phyloP scores from a whole-genome alignment of 441 rosid species.

The Mallotus japonicus region DNA sequence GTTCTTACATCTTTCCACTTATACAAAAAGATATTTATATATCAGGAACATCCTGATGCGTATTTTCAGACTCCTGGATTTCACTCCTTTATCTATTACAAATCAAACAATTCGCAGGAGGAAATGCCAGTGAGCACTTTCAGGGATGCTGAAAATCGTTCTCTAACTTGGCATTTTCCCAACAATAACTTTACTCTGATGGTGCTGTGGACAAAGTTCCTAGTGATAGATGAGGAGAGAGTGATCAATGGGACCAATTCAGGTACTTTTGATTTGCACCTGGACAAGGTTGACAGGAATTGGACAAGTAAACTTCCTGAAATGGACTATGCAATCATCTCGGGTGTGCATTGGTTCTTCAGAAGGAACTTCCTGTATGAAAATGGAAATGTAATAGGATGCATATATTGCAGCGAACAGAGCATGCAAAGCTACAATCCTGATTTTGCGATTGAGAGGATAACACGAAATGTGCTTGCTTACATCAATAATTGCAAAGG shows the following conservation, averaged over 20 bases:
- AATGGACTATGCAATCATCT: slow-evolving; percentile 57
- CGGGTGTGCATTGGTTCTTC: slow-evolving; percentile 79
- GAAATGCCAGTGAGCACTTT: slow-evolving; percentile 50
- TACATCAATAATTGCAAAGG: slow-evolving; percentile 40
- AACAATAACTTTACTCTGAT: slow-evolving; percentile 62
- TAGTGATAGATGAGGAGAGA: slow-evolving; percentile 51
- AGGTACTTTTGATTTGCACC: slow-evolving; percentile 45
- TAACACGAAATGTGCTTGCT: slow-evolving; percentile 39
- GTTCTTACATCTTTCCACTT: not conserved
- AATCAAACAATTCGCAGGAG: slow-evolving; percentile 41
- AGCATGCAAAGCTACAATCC: slow-evolving; percentile 40
- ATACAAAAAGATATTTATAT: too few relatives aligned
- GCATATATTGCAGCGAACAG: slow-evolving; percentile 55
- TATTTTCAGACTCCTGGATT: too few relatives aligned
- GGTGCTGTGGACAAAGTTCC: slow-evolving; percentile 62
- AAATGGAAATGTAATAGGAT: slow-evolving; percentile 41
- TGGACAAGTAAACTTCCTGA: slow-evolving; percentile 52
- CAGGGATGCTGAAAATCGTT: slow-evolving; percentile 53
- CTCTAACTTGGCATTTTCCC: slow-evolving; percentile 65
- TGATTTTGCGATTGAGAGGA: slow-evolving; percentile 41
- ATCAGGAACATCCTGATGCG: not conserved
- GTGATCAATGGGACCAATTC: slow-evolving; percentile 44
- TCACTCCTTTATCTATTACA: not conserved
- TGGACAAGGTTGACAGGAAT: slow-evolving; percentile 42
- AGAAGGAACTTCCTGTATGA: slow-evolving; percentile 50